A percentile compares a stretch with the other conserved stretches of the same genome.
phyloP scores from a whole-genome alignment of 2,329 filamentous ascomycete genomes.

The Microcyclospora pomicola region DNA sequence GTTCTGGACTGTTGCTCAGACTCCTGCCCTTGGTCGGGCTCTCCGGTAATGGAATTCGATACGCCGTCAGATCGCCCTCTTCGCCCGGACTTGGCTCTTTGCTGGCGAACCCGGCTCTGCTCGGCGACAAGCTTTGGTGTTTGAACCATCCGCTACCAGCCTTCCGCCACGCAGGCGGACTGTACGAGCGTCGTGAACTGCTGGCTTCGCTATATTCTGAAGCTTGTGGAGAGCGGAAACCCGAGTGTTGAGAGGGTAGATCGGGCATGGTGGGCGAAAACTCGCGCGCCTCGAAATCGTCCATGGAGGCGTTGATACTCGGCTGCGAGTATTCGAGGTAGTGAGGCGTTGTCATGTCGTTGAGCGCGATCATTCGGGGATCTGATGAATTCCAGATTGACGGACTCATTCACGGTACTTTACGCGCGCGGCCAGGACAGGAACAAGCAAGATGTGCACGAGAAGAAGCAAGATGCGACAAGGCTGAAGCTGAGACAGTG shows the following conservation, averaged over 20 bases:
- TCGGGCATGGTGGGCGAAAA: slow-evolving; percentile 40
- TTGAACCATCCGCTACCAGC: slow-evolving; percentile 46
- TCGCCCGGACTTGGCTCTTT: slow-evolving; percentile 44
- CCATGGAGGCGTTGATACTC: slow-evolving; percentile 45
- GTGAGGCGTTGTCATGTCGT: slow-evolving; percentile 10
- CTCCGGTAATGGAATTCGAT: slow-evolving; percentile 42
- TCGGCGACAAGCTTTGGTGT: slow-evolving; percentile 27
- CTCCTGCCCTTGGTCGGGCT: slow-evolving; percentile 32
- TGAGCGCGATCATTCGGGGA: slow-evolving; percentile 6
- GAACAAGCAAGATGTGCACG: no score
- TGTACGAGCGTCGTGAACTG: slow-evolving; percentile 44
- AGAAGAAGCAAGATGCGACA: no score
- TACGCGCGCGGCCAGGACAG: no score
- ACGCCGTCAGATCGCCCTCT: slow-evolving; percentile 27
- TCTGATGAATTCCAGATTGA: no score
- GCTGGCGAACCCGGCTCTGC: slow-evolving; percentile 38
- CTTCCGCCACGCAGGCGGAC: slow-evolving; percentile 50
- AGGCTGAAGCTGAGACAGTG: no score
- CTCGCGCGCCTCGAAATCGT: slow-evolving; percentile 46
- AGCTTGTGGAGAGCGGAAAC: slow-evolving; percentile 35
- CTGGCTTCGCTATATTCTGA: slow-evolving; percentile 36
- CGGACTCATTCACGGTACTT: no score
- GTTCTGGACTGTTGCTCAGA: slow-evolving; percentile 19
- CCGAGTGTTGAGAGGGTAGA: slow-evolving; percentile 47
- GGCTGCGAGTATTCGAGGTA: slow-evolving; percentile 33